phyloP scores from a whole-genome alignment of 2,329 filamentous ascomycete genomes.

The Blastomyces silverae region DNA sequence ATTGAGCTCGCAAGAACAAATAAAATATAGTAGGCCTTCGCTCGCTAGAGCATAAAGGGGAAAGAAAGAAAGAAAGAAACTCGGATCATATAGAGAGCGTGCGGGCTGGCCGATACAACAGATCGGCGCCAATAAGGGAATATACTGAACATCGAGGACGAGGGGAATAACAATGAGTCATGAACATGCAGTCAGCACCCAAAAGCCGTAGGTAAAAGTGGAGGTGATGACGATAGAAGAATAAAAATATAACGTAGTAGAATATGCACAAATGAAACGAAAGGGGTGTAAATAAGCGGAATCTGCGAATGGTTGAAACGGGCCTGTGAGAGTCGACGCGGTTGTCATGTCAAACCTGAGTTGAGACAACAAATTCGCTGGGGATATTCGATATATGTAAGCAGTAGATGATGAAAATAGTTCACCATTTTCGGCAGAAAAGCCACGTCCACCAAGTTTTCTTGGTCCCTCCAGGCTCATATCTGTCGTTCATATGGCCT shows the following conservation, averaged over 20 bases:
- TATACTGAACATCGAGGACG: background rate
- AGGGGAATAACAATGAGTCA: background rate
- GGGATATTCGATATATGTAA: background rate
- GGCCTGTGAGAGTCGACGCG: background rate
- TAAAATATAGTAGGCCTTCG: background rate
- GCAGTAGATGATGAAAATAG: background rate
- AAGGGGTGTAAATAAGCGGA: background rate
- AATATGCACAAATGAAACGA: constrained; percentile 1
- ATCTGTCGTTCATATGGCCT: background rate
- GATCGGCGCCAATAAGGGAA: background rate
- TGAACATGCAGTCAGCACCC: background rate
- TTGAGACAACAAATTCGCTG: background rate
- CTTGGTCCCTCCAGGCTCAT: background rate
- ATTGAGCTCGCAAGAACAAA: background rate
- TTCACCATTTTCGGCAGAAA: constrained; percentile 5
- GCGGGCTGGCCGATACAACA: background rate
- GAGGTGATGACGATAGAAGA: background rate
- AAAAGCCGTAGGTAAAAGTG: background rate
- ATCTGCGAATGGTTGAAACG: background rate
- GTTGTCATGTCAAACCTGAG: background rate
- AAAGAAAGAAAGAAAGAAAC: background rate
- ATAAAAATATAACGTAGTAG: background rate
- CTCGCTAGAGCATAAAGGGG: background rate
- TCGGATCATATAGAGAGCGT: background rate
- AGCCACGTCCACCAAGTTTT: constrained; percentile 10